These are phyloP conservation scores for Santalum album DNA, from an alignment of 164 flowering plant genomes.

Conservation along the genomic window DNA sequence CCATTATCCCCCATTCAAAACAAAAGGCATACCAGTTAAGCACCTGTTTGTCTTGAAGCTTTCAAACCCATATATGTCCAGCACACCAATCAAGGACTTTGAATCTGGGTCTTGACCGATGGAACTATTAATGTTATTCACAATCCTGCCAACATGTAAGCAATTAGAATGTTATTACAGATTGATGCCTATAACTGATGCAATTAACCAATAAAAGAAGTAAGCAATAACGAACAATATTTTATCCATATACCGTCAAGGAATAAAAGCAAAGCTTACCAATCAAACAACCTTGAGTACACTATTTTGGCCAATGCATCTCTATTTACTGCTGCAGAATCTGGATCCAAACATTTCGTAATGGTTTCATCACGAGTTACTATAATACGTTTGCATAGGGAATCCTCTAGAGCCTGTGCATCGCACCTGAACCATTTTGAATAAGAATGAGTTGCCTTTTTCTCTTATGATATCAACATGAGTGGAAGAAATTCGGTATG, in stretches of 20 bases:
- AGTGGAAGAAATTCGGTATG: background rate
- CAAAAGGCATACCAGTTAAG: conserved; percentile 2
- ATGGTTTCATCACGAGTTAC: conserved; percentile 76
- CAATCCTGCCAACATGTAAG: conserved; percentile 28
- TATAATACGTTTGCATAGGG: conserved; percentile 67
- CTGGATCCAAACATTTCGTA: conserved; percentile 59
- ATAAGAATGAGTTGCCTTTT: background rate
- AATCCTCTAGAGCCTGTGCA: conserved; percentile 56
- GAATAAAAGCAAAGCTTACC: conserved; percentile 29
- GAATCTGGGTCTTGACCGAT: conserved; percentile 6
- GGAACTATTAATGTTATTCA: conserved; percentile 8
- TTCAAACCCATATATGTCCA: conserved; percentile 7
- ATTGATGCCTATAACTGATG: background rate
- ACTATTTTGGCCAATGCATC: conserved; percentile 72
- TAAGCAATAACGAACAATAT: background rate
- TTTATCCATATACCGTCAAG: conserved; percentile 3
- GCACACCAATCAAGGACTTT: conserved; percentile 2
- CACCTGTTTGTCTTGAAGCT: conserved; percentile 8
- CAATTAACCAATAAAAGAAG: conserved; percentile 1
- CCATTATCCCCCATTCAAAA: background rate
- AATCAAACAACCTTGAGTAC: conserved; percentile 71
- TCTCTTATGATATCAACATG: background rate
- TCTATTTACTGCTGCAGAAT: conserved; percentile 46
- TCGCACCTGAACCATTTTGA: conserved; percentile 47
- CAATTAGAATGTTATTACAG: background rate